A percentile compares a stretch with the other conserved stretches of the same genome.
These are phyloP conservation scores for Kodamaea sp. DNA, from an alignment of 1,139 yeast genomes.

Conservation along the genomic window DNA sequence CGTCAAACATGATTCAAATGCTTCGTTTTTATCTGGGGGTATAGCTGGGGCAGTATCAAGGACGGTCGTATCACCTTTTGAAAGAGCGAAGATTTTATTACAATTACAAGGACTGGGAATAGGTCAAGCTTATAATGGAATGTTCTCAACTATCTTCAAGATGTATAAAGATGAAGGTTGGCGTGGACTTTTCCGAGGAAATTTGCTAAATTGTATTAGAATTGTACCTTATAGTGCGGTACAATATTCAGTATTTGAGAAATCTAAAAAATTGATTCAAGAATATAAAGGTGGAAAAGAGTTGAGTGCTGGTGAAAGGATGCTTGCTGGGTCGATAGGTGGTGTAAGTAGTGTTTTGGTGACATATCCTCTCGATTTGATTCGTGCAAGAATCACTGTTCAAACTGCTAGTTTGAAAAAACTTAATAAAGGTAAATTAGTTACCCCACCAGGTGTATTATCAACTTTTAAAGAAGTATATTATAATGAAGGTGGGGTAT, in stretches of 20 bases:
- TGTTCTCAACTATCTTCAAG: conserved; percentile 67
- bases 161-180: conserved; percentile 91
- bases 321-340: conserved; percentile 75
- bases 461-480: conserved; percentile 58
- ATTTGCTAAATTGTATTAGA: conserved; percentile 82
- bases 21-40: conserved; percentile 59
- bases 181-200: conserved; percentile 85
- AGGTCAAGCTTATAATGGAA: conserved; percentile 63
- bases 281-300: conserved; percentile 29
- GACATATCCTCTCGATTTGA: conserved; percentile 89
- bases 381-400: conserved; percentile 82
- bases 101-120: conserved; percentile 83
- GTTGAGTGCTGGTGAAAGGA: conserved; percentile 51
- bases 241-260: conserved; percentile 83
- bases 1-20: conserved; percentile 47
- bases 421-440: conserved; percentile 41
- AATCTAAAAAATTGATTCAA: conserved; percentile 51
- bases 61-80: conserved; percentile 93
- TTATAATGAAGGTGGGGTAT: conserved; percentile 73
- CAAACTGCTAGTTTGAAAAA: conserved; percentile 77
- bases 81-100: conserved; percentile 84
- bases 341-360: conserved; percentile 78
- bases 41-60: conserved; percentile 91
- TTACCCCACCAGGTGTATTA: conserved; percentile 66
- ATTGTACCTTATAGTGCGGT: conserved; percentile 94